Evolutionary conservation across 2,329 filamentous ascomycete species (phyloP), one percentile per base, ranked within the genome.

Genomic region (Diaporthe sp.): DNA sequence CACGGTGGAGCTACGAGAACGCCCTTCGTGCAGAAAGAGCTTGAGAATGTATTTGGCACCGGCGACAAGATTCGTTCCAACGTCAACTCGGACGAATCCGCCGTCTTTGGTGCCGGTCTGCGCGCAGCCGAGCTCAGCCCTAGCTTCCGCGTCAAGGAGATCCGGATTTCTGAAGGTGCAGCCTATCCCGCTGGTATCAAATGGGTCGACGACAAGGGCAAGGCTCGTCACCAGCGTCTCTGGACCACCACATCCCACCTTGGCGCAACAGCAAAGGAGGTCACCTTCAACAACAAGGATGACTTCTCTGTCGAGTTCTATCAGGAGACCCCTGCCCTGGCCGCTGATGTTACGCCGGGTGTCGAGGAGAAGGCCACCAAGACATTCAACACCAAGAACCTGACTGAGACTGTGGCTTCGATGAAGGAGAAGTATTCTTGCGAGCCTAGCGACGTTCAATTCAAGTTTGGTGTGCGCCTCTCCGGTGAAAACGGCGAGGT

Each of bases 61-160:
- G 85, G 92, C 10, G 92, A 94, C 70, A 98, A 98, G 87, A 89
- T 99, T 76, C 93, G 95, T 78, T 94, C 93, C 81, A 99, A 97
- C 80, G 97, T 99, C 82, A 99, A 99, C 86, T 94, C 96, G 15
- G 97, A 99, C 81, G 97, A 99, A 85, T 94, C 97, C 34, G 97
- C 97, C 69, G 97, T 98, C 13, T 98, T 98, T 83, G 97, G 97
- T 80, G 96, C 97, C 73, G 96, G 94, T 39, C 98, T 99, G 89
- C 95, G 96, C 82, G 97, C 95, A 69, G 97, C 97, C 71, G 92
- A 95, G 79, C 89, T 99, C 75, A 98, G 95, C 85, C 95, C 96
- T 55, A 96, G 94, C 83, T 99, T 99, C 92, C 93, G 95, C 77
- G 97, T 99, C 82, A 99, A 98, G 89, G 97, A 98, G 82, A 99